These are phyloP conservation scores for Quercus glauca DNA, from an alignment of 306 rosid genomes.

Conservation along the genomic window DNA sequence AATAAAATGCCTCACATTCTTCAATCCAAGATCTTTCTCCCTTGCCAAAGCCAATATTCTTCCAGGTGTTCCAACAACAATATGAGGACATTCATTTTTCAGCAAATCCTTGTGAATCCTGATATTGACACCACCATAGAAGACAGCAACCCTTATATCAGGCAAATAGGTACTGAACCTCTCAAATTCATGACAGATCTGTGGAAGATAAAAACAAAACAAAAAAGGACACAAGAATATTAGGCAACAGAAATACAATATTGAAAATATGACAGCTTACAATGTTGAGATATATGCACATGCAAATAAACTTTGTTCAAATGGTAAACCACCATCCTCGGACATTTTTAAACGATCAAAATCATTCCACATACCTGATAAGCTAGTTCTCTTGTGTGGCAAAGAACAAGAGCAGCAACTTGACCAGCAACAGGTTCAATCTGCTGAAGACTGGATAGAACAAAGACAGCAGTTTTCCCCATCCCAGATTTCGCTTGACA, in stretches of 20 bases:
- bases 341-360: not conserved
- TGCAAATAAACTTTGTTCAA: not conserved
- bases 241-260: not conserved
- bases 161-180: constrained; percentile 70
- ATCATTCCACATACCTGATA: constrained; percentile 49
- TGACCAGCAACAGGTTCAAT: constrained; percentile 75
- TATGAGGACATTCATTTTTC: constrained; percentile 70
- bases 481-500: constrained; percentile 79
- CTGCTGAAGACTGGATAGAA: constrained; percentile 65
- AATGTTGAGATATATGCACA: not conserved
- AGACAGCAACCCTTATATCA: constrained; percentile 56
- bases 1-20: constrained; percentile 77
- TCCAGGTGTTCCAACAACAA: constrained; percentile 86
- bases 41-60: constrained; percentile 63
- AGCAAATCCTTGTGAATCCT: constrained; percentile 70
- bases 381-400: constrained; percentile 75
- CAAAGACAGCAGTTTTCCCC: constrained; percentile 82
- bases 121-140: constrained; percentile 66
- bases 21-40: constrained; percentile 69
- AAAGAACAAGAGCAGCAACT: constrained; percentile 68
- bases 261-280: not conserved
- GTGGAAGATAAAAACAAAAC: constrained; percentile 19
- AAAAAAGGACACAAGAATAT: not conserved
- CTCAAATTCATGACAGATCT: constrained; percentile 76
- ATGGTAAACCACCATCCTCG: not conserved